Evolutionary conservation across 441 rosid species (phyloP), one percentile per base, ranked within the genome.

Genomic region (Isatis lusitanica): DNA sequence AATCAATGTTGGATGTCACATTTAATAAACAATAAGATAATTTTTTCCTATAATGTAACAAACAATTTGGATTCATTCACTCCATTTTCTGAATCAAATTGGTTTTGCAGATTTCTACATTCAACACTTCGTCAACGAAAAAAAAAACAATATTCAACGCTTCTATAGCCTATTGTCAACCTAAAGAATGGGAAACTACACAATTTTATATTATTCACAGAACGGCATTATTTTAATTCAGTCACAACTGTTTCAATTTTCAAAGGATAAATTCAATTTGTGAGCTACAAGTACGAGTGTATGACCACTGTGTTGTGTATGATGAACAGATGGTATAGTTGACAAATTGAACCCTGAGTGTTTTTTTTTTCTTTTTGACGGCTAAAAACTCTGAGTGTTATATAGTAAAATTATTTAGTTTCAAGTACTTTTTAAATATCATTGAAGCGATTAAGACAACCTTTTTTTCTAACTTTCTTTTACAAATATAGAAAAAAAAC

Each of bases 211-310:
- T 31, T 31, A 31, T 31, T 31, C 35, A 0, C 2, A 31, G 6
- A 31, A 31, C 35, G 35, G 6, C 35, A 31, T 1, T 31, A 31
- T 31, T 4, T n/a, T 31, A 31, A 3, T 4, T 31, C 7, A 58
- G n/a, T 9, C 18, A 33, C 24, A n/a, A 69, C 73, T 69, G 36
- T 69, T 57, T 12, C 21, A 69, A 44, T n/a, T n/a, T n/a, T n/a
- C n/a, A n/a, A n/a, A n/a, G n/a, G n/a, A n/a, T 9, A 70, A 13
- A 59, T 21, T 47, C 13, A 59, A 35, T 6, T 0, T 18, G 46
- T 46, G 36, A 9, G 58, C 18, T 59, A 17, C 24, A 21, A 21
- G 24, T 21, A 21, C 2, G 24, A 21, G 24, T 21, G 24, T 21
- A 21, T 21, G 24, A 26, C 11, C 38, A 35, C 8, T 35, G 2